phyloP scores from a whole-genome alignment of 1,139 yeast genomes.

The Saccharomycopsis crataegensis region DNA sequence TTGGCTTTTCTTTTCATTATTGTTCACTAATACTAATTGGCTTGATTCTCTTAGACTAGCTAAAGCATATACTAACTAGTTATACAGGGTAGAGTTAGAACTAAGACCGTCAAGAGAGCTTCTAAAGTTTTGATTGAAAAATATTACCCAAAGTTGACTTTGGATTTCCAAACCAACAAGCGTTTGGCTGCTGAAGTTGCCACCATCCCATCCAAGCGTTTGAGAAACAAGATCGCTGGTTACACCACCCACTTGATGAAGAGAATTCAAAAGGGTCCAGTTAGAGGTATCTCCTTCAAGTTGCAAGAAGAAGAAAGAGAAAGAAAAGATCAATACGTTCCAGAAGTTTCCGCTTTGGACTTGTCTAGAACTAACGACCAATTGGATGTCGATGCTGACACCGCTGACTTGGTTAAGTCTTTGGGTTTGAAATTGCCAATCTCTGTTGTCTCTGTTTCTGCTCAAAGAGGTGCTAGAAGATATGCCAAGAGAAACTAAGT shows the following conservation, averaged over 20 bases:
- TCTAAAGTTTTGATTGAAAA: conserved; percentile 99
- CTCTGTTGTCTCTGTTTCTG: conserved; percentile 85
- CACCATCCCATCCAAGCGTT: conserved; percentile 98
- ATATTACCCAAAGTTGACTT: conserved; percentile 99
- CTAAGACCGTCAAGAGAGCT: conserved; percentile 99
- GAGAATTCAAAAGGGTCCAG: conserved; percentile 99
- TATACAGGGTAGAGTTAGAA: conserved; percentile 93
- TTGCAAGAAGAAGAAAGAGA: conserved; percentile 99
- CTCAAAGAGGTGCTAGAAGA: conserved; percentile 63
- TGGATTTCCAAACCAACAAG: conserved; percentile 99
- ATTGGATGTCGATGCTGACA: conserved; percentile 96
- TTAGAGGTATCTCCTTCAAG: conserved; percentile 99
- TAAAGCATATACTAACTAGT: background rate
- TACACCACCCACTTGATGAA: conserved; percentile 99
- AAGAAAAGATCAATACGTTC: conserved; percentile 99
- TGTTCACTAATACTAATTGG: no score
- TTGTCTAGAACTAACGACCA: conserved; percentile 94
- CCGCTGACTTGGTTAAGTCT: conserved; percentile 92
- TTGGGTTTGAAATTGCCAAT: conserved; percentile 96
- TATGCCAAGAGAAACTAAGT: conserved; percentile 19
- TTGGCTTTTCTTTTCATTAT: no score
- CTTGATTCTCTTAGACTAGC: background rate
- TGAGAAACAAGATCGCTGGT: conserved; percentile 99
- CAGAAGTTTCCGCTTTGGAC: conserved; percentile 99
- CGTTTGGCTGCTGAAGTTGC: conserved; percentile 98